Evolutionary conservation across 2,329 filamentous ascomycete genomes (phyloP), one percentile per base, ranked within the genome.

Genomic region (Amauroascus verrucosus): DNA sequence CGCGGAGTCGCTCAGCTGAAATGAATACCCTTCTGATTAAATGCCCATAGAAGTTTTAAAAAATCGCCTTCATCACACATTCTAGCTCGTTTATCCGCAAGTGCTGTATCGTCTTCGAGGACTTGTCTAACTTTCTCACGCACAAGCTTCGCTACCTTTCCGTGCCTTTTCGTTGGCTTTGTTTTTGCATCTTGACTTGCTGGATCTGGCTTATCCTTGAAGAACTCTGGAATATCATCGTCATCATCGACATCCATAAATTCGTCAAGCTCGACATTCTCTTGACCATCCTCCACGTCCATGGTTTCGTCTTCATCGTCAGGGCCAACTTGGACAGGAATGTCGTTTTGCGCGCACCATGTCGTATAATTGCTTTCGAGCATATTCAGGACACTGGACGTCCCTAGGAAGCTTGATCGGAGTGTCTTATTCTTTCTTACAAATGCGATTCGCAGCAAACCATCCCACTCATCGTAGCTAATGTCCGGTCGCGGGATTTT

Each of bases 31-130:
- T 95, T 88, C 60, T 88, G 81, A 67, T 96, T 95, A 70, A 96
- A 95, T 1, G 86, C 85, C 68, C 78, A 82, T 58, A 95, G 71
- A 59, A 96, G 69, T 61, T 83, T 84, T 66, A 98, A 71, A 65
- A 96, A 97, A 63, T 95, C 90, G 50, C 86, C 90, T 72, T 97
- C 88, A 64, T 96, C 89, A 64, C 89, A 94, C 75, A 93, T 84
- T 57, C 88, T 79, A 9, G 90, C 81, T 59, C 91, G 77, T 72
- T 86, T 88, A 56, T 95, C 88, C 2, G 83, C 84, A 51, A 97
- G 75, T 46, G 82, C 79, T 0, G 90, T 95, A 54, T 85, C 83
- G 58, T 85, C 81, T 65, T 91, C 85, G 18, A 97, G 75, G 18
- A 96, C 88, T 65, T 84, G 87, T 62, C 85, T 77, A 43, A 97